Percentiles rank a stretch among this genome's conserved stretches.
phyloP scores from a whole-genome alignment of 1,284 basidiomycete species.

The Cryptococcus wingfieldii region DNA sequence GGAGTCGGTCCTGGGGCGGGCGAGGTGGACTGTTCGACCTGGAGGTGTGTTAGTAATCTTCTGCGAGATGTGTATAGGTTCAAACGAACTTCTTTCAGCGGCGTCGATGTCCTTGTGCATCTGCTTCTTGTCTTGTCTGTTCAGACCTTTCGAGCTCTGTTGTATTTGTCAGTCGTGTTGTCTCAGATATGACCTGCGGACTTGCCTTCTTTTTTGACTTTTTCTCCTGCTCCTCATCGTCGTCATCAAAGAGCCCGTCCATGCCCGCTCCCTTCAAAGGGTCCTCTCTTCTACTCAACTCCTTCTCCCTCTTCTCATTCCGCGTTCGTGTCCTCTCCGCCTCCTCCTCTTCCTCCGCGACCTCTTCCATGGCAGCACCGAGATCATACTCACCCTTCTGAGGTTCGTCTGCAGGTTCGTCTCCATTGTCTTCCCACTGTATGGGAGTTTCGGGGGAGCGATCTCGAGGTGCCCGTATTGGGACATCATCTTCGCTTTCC shows the following conservation, averaged over 20 bases:
- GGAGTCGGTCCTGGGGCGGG: slow-evolving; percentile 10
- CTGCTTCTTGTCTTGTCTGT: slow-evolving; percentile 24
- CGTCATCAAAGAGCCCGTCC: slow-evolving; percentile 12
- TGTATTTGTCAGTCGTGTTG: background rate
- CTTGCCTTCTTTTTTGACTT: slow-evolving; percentile 4
- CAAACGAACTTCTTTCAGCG: slow-evolving; percentile 20
- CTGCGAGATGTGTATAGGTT: background rate
- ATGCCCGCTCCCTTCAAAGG: slow-evolving; percentile 1
- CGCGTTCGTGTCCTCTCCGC: background rate
- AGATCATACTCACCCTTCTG: no score
- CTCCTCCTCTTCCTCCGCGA: no score
- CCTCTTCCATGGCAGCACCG: no score
- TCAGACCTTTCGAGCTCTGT: slow-evolving; percentile 19
- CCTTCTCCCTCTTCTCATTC: slow-evolving; percentile 9
- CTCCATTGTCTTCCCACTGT: no score
- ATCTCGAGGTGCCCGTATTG: no score
- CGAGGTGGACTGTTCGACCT: slow-evolving; percentile 21
- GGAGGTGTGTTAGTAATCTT: no score
- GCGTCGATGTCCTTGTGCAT: slow-evolving; percentile 31
- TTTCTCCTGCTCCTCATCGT: slow-evolving; percentile 6
- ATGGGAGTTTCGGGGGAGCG: no score
- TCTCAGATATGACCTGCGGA: background rate
- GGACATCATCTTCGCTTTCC: no score
- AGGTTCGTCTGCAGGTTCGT: no score
- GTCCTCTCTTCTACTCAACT: background rate